Conservation (phyloP, 768 basidiomycete genomes). For the Cystobasidium onofrii region DNA sequence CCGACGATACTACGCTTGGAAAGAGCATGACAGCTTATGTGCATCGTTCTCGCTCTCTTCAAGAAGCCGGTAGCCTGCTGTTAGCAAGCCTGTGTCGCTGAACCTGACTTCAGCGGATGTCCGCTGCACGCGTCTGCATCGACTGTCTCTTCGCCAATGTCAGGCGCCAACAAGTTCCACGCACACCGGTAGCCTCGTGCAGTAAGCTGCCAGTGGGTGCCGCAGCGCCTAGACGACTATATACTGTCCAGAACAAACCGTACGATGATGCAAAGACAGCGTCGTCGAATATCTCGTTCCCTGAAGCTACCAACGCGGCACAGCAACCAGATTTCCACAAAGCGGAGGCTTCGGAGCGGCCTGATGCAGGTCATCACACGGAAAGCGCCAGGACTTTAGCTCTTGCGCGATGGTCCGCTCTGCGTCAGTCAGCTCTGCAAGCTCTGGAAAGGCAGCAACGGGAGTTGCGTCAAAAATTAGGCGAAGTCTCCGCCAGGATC, state of each 20-base stretch:
- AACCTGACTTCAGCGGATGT: neutral
- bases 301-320: neutral
- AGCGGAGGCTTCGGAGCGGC: neutral
- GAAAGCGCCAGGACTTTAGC: neutral
- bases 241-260: neutral
- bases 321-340: neutral
- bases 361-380: neutral
- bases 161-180: neutral
- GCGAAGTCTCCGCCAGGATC: neutral
- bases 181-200: neutral
- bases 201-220: neutral
- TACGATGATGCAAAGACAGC: neutral
- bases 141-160: neutral
- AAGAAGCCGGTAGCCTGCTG: no score
- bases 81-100: no score
- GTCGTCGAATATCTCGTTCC: neutral
- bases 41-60: no score
- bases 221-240: neutral
- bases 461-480: neutral
- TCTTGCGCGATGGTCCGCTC: neutral
- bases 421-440: constrained; percentile 6
- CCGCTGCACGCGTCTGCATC: neutral
- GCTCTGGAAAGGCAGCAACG: neutral
- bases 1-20: no score
- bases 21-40: no score